phyloP scores from a whole-genome alignment of 768 basidiomycete genomes.

The Suillus subalutaceus region DNA sequence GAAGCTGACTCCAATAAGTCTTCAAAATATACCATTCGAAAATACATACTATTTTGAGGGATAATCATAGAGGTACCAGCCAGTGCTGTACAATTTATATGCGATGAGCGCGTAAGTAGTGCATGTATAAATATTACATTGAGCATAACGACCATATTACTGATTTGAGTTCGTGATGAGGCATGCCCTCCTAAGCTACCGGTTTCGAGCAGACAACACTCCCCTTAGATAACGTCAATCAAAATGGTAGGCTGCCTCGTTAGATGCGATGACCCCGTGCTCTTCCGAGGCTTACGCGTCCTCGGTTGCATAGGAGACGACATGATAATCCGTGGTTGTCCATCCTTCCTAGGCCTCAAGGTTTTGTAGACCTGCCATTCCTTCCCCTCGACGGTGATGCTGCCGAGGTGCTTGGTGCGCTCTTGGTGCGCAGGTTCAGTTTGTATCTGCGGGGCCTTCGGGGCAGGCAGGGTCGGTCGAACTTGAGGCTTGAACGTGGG shows the following conservation, averaged over 20 bases:
- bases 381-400: constrained; percentile 10
- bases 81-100: background rate
- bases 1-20: background rate
- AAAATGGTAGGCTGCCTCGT: background rate
- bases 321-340: constrained; percentile 7
- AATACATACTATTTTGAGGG: background rate
- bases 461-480: background rate
- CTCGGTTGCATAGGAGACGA: background rate
- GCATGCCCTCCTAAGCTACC: background rate
- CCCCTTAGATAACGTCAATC: background rate
- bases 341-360: constrained; percentile 2
- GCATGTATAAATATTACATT: background rate
- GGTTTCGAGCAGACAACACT: background rate
- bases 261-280: background rate
- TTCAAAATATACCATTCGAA: background rate
- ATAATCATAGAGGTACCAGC: background rate
- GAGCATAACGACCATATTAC: background rate
- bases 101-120: background rate
- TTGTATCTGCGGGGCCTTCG: background rate
- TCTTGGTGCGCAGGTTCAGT: background rate
- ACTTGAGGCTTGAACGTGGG: constrained; percentile 5
- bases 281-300: background rate
- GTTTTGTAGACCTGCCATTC: constrained; percentile 9
- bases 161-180: background rate
- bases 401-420: constrained; percentile 8